These are phyloP conservation scores for Mortierella sp. DNA, from an alignment of 371 early-diverging fungal species.

Conservation along the genomic window DNA sequence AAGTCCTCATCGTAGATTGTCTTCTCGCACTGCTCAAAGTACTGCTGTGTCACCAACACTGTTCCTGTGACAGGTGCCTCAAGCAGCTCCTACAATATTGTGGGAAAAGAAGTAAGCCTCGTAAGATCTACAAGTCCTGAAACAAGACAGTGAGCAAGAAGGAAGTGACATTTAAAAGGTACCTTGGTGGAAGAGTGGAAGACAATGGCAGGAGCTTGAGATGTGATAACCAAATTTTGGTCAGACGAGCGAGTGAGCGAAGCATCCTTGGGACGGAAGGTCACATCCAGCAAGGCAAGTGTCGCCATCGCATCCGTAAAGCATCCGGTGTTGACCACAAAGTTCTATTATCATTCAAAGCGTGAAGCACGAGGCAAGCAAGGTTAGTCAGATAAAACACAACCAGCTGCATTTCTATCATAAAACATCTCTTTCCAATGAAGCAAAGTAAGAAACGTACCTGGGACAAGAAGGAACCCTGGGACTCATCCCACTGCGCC, in stretches of 20 bases:
- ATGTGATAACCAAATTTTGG: conserved; percentile 45
- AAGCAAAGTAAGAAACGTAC: conserved; percentile 29
- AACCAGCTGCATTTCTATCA: not conserved
- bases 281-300: conserved; percentile 63
- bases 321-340: conserved; percentile 58
- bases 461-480: conserved; percentile 57
- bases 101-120: not conserved
- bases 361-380: not conserved
- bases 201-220: conserved; percentile 60
- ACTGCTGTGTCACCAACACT: conserved; percentile 46
- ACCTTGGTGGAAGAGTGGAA: conserved; percentile 61
- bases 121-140: too few relatives aligned
- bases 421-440: too few relatives aligned
- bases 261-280: conserved; percentile 54
- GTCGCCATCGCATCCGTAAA: conserved; percentile 63
- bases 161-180: not conserved
- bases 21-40: conserved; percentile 45
- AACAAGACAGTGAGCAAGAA: too few relatives aligned
- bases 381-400: not conserved
- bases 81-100: conserved; percentile 24
- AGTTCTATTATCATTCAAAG: conserved; percentile 47
- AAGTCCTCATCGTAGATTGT: conserved; percentile 25
- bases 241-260: conserved; percentile 29
- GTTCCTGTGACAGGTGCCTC: conserved; percentile 30
- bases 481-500: conserved; percentile 44